Percentiles rank a stretch among this genome's conserved stretches.
Evolutionary conservation across 257 asterid species (phyloP).

Genomic region (Nyctanthes arbortristis): DNA sequence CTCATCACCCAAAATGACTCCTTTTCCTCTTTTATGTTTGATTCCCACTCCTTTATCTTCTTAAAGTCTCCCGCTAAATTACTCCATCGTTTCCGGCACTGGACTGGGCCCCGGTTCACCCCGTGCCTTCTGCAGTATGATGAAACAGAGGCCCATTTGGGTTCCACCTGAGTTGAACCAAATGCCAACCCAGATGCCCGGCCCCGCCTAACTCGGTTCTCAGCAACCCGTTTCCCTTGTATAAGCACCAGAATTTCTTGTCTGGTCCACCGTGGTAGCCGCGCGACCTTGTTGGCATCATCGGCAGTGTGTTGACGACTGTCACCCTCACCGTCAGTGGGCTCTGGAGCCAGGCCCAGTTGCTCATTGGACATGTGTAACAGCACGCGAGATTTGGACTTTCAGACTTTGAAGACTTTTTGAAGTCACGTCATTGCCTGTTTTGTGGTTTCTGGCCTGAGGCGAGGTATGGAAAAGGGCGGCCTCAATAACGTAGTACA

Average conservation of each 20-base stretch:
- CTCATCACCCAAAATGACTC: slow-evolving; percentile 97
- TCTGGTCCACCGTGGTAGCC: slow-evolving; percentile 92
- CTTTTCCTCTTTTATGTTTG: slow-evolving; percentile 46
- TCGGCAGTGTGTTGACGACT: slow-evolving; percentile 51
- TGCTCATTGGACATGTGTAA: slow-evolving; percentile 60
- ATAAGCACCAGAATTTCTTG: slow-evolving; percentile 87
- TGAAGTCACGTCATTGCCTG: slow-evolving; percentile 1
- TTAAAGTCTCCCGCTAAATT: slow-evolving; percentile 84
- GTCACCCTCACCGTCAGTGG: slow-evolving; percentile 53
- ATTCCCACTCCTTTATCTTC: slow-evolving; percentile 95
- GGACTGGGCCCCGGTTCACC: slow-evolving; percentile 90
- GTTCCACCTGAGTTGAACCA: slow-evolving; percentile 77
- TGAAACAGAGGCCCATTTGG: slow-evolving; percentile 92
- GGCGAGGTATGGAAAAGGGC: too few relatives aligned
- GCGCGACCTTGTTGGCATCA: slow-evolving; percentile 52
- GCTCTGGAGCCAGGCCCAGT: slow-evolving; percentile 50
- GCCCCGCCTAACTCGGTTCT: slow-evolving; percentile 62
- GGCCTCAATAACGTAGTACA: too few relatives aligned
- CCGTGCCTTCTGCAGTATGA: slow-evolving; percentile 88
- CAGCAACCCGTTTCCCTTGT: slow-evolving; percentile 82
- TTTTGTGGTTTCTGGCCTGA: too few relatives aligned
- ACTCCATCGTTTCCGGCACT: slow-evolving; percentile 98
- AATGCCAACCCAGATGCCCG: slow-evolving; percentile 56
- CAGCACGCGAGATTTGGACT: slow-evolving; percentile 34
- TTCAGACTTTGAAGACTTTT: slow-evolving; percentile 4